Conservation (phyloP, 2,329 filamentous ascomycete genomes). For the Colletotrichum tamarilloi region DNA sequence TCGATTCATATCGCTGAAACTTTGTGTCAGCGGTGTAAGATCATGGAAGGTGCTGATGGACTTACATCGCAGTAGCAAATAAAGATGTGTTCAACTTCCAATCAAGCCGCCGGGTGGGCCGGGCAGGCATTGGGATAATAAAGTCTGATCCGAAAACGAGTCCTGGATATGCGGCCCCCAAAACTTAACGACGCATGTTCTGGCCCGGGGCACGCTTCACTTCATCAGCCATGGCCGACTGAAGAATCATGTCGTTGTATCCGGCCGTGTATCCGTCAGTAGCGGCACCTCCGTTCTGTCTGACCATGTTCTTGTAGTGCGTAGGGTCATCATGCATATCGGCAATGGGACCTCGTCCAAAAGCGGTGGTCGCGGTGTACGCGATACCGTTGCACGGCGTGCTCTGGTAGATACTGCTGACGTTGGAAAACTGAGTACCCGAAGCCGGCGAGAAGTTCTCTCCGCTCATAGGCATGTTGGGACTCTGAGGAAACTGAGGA, state of each 20-base stretch:
- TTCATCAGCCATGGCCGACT: slow-evolving; percentile 33
- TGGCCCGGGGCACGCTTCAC: slow-evolving; percentile 23
- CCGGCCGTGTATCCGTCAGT: slow-evolving; percentile 36
- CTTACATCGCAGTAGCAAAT: slow-evolving; percentile 33
- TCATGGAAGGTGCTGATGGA: background rate
- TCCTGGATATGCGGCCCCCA: background rate
- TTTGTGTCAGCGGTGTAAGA: background rate
- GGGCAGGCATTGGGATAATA: background rate
- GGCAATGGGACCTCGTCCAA: slow-evolving; percentile 27
- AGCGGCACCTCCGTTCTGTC: slow-evolving; percentile 33
- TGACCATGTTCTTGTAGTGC: slow-evolving; percentile 37
- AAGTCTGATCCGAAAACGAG: background rate
- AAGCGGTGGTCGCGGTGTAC: slow-evolving; percentile 32
- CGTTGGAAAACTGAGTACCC: slow-evolving; percentile 55
- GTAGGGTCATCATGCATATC: slow-evolving; percentile 34
- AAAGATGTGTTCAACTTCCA: slow-evolving; percentile 18
- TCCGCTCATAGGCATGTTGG: slow-evolving; percentile 37
- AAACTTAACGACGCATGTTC: slow-evolving; percentile 25
- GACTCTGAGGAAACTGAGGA: slow-evolving; percentile 24
- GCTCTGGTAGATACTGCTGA: slow-evolving; percentile 62
- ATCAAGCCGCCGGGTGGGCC: background rate
- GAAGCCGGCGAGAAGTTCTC: slow-evolving; percentile 40
- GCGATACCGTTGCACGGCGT: slow-evolving; percentile 49
- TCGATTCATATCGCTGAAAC: background rate
- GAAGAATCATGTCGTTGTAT: slow-evolving; percentile 34